Conservation (phyloP, 768 basidiomycete genomes). For the Naganishia vaughanmartiniae region DNA sequence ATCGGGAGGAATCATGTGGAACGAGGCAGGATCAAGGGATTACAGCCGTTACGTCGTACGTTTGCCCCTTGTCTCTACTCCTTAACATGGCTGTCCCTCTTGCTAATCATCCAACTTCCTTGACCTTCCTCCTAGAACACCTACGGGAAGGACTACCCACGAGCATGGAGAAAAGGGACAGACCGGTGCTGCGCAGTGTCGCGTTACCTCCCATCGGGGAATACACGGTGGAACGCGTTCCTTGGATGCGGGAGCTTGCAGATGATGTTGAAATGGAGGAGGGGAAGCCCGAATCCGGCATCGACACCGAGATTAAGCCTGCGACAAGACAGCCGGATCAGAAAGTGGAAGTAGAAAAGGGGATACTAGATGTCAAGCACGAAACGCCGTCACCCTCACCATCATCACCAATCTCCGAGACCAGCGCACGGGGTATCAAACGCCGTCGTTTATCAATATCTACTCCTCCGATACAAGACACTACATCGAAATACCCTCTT, state of each 20-base stretch:
- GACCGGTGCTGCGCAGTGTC: not conserved
- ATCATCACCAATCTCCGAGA: not conserved
- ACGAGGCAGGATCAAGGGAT: constrained; percentile 7
- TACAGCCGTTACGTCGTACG: not conserved
- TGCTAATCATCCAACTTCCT: not conserved
- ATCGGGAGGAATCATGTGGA: not conserved
- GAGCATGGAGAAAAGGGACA: not conserved
- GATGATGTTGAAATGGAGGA: no score
- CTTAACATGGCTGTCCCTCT: no score
- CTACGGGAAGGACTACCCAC: constrained; percentile 5
- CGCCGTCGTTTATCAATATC: not conserved
- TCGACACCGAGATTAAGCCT: no score
- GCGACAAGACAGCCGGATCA: not conserved
- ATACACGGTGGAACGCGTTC: not conserved
- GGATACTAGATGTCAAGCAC: not conserved
- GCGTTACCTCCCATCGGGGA: not conserved
- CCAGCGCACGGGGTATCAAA: not conserved
- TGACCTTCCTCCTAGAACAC: not conserved
- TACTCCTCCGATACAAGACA: no score
- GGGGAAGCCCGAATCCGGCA: no score
- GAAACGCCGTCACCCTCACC: not conserved
- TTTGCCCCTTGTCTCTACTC: not conserved
- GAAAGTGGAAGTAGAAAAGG: not conserved
- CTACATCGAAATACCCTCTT: not conserved
- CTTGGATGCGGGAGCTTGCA: not conserved